Percentiles rank a stretch among this genome's conserved stretches.
Conservation (phyloP, 495 filamentous ascomycete genomes). For the Tetracladium marchalianum region DNA sequence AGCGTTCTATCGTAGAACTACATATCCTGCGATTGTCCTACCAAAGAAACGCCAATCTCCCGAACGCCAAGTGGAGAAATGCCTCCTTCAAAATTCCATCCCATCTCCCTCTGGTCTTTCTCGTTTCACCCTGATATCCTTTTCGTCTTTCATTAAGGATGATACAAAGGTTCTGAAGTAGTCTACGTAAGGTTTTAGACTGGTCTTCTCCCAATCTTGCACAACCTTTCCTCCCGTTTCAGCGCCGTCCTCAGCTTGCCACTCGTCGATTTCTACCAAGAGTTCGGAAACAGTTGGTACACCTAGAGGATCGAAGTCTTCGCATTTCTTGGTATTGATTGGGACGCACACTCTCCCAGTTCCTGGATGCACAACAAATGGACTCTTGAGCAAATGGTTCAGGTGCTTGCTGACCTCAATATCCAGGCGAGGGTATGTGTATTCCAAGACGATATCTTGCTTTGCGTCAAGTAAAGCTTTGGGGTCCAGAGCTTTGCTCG, state of each 20-base stretch:
- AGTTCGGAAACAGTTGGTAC: conserved; percentile 82
- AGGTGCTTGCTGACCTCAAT: conserved; percentile 93
- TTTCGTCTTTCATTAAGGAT: conserved; percentile 71
- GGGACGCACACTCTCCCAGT: conserved; percentile 93
- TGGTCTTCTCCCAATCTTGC: conserved; percentile 94
- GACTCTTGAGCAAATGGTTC: conserved; percentile 93
- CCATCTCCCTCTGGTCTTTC: conserved; percentile 39
- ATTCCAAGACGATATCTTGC: conserved; percentile 90
- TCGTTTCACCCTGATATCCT: conserved; percentile 60
- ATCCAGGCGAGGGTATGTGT: conserved; percentile 96
- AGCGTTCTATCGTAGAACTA: too few species aligned
- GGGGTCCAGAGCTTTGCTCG: conserved; percentile 53
- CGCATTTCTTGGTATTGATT: conserved; percentile 60
- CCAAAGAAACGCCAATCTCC: too few species aligned
- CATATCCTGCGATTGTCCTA: too few species aligned
- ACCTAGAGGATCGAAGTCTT: conserved; percentile 74
- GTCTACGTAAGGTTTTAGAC: conserved; percentile 85
- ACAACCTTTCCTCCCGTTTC: conserved; percentile 31
- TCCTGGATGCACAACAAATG: conserved; percentile 91
- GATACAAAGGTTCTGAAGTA: conserved; percentile 77
- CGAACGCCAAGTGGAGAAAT: too few species aligned
- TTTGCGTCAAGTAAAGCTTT: conserved; percentile 72
- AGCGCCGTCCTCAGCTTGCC: conserved; percentile 37
- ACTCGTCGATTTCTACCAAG: conserved; percentile 71
- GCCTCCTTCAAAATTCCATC: conserved; percentile 49